These are phyloP conservation scores for Globisporangium orthogonon DNA, from an alignment of 352 stramenopile species.

Conservation along the genomic window DNA sequence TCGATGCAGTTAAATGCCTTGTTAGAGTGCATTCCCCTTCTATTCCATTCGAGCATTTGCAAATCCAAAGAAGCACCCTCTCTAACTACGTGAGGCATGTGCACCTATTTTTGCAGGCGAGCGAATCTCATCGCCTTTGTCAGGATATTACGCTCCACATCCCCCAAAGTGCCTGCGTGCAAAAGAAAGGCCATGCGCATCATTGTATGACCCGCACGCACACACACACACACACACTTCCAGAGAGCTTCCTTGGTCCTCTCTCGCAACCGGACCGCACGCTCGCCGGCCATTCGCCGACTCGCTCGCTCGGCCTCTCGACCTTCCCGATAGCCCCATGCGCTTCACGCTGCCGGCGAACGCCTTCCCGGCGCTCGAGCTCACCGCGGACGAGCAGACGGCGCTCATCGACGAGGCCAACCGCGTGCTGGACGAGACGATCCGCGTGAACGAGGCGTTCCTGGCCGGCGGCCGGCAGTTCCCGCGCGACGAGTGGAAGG, in stretches of 20 bases:
- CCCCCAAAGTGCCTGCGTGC: too few relatives aligned
- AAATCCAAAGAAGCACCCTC: too few relatives aligned
- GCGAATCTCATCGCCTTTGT: too few relatives aligned
- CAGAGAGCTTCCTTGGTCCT: not conserved
- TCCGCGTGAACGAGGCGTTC: slow-evolving; percentile 10
- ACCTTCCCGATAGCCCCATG: not conserved
- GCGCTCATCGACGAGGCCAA: slow-evolving; percentile 9
- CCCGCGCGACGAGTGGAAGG: slow-evolving; percentile 7
- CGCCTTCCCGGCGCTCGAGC: slow-evolving; percentile 11
- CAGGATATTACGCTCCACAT: too few relatives aligned
- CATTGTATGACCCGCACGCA: too few relatives aligned
- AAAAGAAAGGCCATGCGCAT: too few relatives aligned
- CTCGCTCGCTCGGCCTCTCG: not conserved
- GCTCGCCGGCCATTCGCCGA: not conserved
- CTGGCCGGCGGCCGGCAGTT: slow-evolving; percentile 2
- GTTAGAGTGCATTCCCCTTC: too few relatives aligned
- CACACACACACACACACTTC: too few relatives aligned
- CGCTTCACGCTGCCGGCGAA: slow-evolving; percentile 12
- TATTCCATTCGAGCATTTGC: too few relatives aligned
- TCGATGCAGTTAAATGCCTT: too few relatives aligned
- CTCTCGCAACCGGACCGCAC: not conserved
- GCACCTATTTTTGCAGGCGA: too few relatives aligned
- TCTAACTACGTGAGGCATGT: too few relatives aligned
- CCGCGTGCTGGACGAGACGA: slow-evolving; percentile 15
- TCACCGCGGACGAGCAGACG: slow-evolving; percentile 10